phyloP scores from a whole-genome alignment of 1,284 basidiomycete genomes.

The Fistulinella staudtii region DNA sequence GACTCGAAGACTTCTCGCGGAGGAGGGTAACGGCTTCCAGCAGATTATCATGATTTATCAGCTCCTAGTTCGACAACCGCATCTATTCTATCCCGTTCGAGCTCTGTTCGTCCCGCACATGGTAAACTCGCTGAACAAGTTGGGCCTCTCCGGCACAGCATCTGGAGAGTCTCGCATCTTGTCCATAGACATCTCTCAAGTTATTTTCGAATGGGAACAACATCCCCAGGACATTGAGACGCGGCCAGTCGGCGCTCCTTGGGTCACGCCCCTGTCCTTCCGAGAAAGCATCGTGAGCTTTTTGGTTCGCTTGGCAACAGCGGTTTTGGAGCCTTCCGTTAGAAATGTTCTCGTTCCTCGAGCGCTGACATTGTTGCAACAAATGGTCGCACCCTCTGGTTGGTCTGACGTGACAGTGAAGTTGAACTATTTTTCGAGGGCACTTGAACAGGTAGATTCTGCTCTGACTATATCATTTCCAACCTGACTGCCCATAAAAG shows the following conservation, averaged over 20 bases:
- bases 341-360: conserved; percentile 68
- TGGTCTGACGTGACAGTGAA: conserved; percentile 96
- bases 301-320: conserved; percentile 84
- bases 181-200: conserved; percentile 81
- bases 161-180: conserved; percentile 80
- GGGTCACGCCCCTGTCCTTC: conserved; percentile 77
- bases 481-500: conserved; percentile 38
- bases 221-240: conserved; percentile 41
- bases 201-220: conserved; percentile 88
- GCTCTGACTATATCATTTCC: neutral
- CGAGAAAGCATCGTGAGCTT: conserved; percentile 93
- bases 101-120: conserved; percentile 96
- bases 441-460: conserved; percentile 69
- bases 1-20: conserved; percentile 83
- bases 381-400: conserved; percentile 77
- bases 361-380: conserved; percentile 77
- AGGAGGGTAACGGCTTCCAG: conserved; percentile 81
- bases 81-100: conserved; percentile 92
- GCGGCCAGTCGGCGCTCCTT: conserved; percentile 34
- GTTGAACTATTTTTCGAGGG: conserved; percentile 81
- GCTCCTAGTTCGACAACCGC: conserved; percentile 87
- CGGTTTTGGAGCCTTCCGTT: conserved; percentile 63
- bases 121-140: conserved; percentile 84
- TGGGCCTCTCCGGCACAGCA: conserved; percentile 76
- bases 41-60: conserved; percentile 90